Conservation (phyloP, 306 rosid genomes). For the Geum urbanum region DNA sequence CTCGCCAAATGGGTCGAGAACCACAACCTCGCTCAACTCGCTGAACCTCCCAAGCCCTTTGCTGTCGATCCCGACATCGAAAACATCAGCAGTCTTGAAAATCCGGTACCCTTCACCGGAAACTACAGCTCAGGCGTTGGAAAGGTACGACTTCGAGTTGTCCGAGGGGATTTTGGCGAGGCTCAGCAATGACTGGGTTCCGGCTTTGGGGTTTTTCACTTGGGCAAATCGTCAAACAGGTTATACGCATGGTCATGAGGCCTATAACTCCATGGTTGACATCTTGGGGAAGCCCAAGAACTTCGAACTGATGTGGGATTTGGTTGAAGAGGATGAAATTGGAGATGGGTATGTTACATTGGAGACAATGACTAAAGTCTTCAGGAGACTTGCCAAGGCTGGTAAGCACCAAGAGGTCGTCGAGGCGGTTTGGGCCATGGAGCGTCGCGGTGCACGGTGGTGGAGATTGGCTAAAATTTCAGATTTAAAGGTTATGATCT, state of each 20-base stretch:
- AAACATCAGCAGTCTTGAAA: conserved; percentile 44
- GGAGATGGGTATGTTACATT: conserved; percentile 50
- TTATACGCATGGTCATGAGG: conserved; percentile 51
- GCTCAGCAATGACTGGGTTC: conserved; percentile 51
- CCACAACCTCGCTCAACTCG: conserved; percentile 24
- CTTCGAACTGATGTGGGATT: conserved; percentile 55
- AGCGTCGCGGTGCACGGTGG: conserved; percentile 38
- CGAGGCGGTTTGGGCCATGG: conserved; percentile 44
- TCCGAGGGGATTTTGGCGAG: conserved; percentile 60
- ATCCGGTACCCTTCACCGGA: conserved; percentile 44
- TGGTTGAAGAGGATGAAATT: conserved; percentile 48
- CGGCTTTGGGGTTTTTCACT: conserved; percentile 60
- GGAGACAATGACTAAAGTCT: conserved; percentile 53
- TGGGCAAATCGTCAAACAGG: conserved; percentile 77
- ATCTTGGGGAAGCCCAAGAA: conserved; percentile 50
- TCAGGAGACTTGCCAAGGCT: conserved; percentile 59
- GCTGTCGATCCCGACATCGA: conserved; percentile 16
- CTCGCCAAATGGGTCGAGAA: conserved; percentile 66
- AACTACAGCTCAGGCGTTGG: conserved; percentile 41
- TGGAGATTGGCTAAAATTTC: too few relatives aligned
- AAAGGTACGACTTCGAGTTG: conserved; percentile 23
- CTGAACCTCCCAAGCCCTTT: conserved; percentile 15
- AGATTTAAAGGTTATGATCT: too few relatives aligned
- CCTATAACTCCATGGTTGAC: conserved; percentile 55
- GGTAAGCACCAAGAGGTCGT: conserved; percentile 48